Evolutionary conservation across 768 basidiomycete genomes (phyloP), one percentile per base, ranked within the genome.

Genomic region (Pisolithus albus): DNA sequence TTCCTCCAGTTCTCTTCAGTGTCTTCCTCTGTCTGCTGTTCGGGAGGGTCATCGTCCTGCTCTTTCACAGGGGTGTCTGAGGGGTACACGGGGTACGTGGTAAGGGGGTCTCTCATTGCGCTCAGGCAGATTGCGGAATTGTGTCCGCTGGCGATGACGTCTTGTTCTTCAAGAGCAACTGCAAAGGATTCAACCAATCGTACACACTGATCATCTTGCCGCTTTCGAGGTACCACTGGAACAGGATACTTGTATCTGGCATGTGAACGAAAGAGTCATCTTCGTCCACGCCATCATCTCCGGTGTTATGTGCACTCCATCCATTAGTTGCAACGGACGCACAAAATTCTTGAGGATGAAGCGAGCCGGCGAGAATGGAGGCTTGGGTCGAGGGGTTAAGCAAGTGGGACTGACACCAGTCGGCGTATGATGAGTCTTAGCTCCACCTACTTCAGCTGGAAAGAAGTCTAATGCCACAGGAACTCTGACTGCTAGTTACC

Each of bases 131-230:
- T 18, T 32, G 28, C 23, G 15, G 7, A n/a, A 26, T 32, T 38
- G 9, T 37, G 34, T 15, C 34, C 34, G 11, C 11, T 34, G 34
- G 13, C 45, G 28, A 13, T 47, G 57, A 7, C 58, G 52, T 21
- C 66, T 65, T 86, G 86, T 1, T 68, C 70, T 62, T 88, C 87
- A 49, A 92, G 66, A 28, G 79, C 84, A 19, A 73, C 65, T 30
- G 78, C 75, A 64, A 92, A 93, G 21, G 84, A 78, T 57, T 88
- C 83, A 82, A 91, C 91, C 89, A 92, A 65, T 93, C 91, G 63
- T 87, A 91, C 2, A 90, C 77, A 61, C 92, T 92, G 66, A 92
- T 81, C 79, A 86, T 78, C 68, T 77, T 83, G 42, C 87, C 88
- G 44, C 86, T 85, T 59, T 90, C 84, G 40, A 84, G 73, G 67